Evolutionary conservation across 768 basidiomycete genomes (phyloP).

Genomic region (Kwoniella dejecticola): DNA sequence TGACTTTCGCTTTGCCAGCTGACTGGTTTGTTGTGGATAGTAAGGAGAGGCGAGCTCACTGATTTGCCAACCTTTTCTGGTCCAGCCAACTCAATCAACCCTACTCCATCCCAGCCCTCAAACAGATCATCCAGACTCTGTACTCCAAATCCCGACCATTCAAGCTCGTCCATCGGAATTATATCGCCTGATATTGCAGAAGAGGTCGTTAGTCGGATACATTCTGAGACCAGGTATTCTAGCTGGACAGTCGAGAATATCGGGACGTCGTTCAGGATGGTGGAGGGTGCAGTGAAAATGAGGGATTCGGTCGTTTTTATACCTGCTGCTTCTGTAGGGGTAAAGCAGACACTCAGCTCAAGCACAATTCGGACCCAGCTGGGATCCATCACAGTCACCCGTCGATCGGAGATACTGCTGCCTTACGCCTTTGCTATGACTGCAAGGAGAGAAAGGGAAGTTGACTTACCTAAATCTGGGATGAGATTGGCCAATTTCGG

Average conservation of each 20-base stretch:
- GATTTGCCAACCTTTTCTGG: slow-evolving; percentile 45
- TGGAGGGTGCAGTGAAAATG: slow-evolving; percentile 31
- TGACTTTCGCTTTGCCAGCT: neutral
- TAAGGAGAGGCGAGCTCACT: no score
- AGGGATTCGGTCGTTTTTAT: slow-evolving; percentile 47
- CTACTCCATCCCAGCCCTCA: slow-evolving; percentile 35
- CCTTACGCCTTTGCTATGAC: no score
- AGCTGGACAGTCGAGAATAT: slow-evolving; percentile 14
- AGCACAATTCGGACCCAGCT: no score
- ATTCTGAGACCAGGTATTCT: slow-evolving; percentile 28
- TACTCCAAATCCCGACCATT: slow-evolving; percentile 40
- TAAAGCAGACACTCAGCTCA: no score
- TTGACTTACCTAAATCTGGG: slow-evolving; percentile 34
- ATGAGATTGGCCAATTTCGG: slow-evolving; percentile 27
- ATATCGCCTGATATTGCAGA: neutral
- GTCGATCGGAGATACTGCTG: no score
- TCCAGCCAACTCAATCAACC: slow-evolving; percentile 42
- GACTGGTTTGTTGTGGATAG: neutral
- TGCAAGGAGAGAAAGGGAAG: neutral
- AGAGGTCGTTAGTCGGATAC: slow-evolving; percentile 25
- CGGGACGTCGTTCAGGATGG: slow-evolving; percentile 25
- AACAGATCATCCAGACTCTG: slow-evolving; percentile 36
- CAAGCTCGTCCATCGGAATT: neutral
- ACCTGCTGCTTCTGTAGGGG: slow-evolving; percentile 29
- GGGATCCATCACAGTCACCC: no score